Evolutionary conservation across 148 eudicot genomes (phyloP).

Genomic region (Chenopodium quinoa): DNA sequence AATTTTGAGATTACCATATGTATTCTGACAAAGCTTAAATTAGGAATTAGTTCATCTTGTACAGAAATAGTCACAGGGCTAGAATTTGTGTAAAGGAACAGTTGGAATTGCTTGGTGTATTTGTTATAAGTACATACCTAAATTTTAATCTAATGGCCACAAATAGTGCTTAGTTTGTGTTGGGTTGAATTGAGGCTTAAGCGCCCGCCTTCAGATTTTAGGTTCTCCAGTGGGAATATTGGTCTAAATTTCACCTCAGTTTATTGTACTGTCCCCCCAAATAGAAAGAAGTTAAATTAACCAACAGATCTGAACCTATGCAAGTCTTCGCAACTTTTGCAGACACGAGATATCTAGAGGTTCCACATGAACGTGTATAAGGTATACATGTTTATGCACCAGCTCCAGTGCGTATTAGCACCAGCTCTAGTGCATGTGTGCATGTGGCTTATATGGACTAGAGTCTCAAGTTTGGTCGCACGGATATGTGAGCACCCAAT

Average conservation of each 20-base stretch:
- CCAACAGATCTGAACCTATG: too few species aligned
- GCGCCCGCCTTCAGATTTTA: neutral
- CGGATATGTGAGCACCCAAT: too few species aligned
- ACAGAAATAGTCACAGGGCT: constrained; percentile 29
- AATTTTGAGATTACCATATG: constrained; percentile 12
- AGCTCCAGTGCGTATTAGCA: too few species aligned
- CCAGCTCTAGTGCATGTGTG: too few species aligned
- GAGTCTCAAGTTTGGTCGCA: too few species aligned
- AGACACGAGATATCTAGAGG: too few species aligned
- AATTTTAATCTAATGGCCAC: neutral
- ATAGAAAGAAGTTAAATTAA: too few species aligned
- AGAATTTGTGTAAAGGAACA: constrained; percentile 25
- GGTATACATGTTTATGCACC: too few species aligned
- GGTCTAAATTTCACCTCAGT: neutral
- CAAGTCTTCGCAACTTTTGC: too few species aligned
- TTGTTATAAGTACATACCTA: neutral
- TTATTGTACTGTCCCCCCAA: neutral
- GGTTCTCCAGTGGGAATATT: neutral
- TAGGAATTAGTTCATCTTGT: constrained; percentile 25
- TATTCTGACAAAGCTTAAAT: constrained; percentile 6
- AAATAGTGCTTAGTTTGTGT: neutral
- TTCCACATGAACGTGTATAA: too few species aligned
- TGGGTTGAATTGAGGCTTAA: neutral
- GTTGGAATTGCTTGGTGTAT: constrained; percentile 14
- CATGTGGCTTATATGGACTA: too few species aligned